A percentile compares a stretch with the other conserved stretches of the same genome.
These are phyloP conservation scores for Tetracentron sinense DNA, from an alignment of 164 flowering plant species.

Conservation along the genomic window DNA sequence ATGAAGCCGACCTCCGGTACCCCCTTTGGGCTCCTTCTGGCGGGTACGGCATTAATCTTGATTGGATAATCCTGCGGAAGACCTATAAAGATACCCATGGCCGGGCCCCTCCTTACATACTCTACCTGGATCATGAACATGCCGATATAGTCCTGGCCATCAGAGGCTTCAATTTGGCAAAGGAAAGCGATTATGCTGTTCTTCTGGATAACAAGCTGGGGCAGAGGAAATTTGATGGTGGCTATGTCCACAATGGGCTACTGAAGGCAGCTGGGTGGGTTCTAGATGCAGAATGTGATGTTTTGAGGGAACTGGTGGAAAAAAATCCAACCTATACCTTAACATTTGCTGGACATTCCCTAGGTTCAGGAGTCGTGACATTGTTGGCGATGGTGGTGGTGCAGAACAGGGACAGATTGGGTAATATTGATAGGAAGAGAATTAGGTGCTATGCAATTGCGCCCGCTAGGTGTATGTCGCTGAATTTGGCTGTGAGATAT, in stretches of 20 bases:
- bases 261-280: constrained; percentile 85
- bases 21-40: constrained; percentile 89
- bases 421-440: constrained; percentile 51
- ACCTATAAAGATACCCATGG: constrained; percentile 63
- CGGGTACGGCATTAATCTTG: constrained; percentile 80
- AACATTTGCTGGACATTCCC: constrained; percentile 90
- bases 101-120: constrained; percentile 68
- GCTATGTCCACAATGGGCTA: constrained; percentile 94
- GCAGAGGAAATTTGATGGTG: constrained; percentile 77
- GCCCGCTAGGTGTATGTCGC: constrained; percentile 61
- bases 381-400: constrained; percentile 51
- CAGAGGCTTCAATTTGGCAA: constrained; percentile 79
- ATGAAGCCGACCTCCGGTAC: constrained; percentile 74
- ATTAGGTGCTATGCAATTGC: constrained; percentile 68
- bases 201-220: constrained; percentile 85
- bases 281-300: constrained; percentile 62
- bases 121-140: constrained; percentile 77
- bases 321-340: constrained; percentile 61
- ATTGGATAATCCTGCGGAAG: constrained; percentile 52
- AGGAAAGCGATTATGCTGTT: constrained; percentile 76
- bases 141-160: constrained; percentile 64
- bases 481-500: constrained; percentile 74
- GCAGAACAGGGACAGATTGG: constrained; percentile 49
- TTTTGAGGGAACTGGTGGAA: constrained; percentile 55
- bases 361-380: constrained; percentile 74